Evolutionary conservation across 1,139 yeast species (phyloP).

Genomic region (Pichia sp.): DNA sequence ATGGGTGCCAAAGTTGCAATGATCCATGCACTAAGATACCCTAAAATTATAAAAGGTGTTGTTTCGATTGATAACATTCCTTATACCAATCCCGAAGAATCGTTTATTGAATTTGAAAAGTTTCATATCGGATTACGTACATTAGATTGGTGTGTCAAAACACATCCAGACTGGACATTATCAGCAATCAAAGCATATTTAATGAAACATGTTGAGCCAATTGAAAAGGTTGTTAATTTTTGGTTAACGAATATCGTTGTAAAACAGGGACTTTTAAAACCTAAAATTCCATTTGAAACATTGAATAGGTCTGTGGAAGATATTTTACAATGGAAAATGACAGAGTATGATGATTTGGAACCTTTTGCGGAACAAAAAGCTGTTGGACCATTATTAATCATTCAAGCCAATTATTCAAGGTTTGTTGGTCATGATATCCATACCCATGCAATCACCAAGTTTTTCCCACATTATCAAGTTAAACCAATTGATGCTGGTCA

Average conservation of each 20-base stretch:
- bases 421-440: conserved; percentile 27
- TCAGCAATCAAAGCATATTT: conserved; percentile 44
- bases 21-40: conserved; percentile 70
- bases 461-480: conserved; percentile 68
- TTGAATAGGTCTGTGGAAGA: conserved; percentile 55
- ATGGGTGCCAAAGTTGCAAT: conserved; percentile 96
- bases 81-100: conserved; percentile 30
- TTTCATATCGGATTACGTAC: conserved; percentile 22
- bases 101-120: conserved; percentile 23
- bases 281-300: conserved; percentile 60
- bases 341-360: conserved; percentile 29
- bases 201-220: conserved; percentile 56
- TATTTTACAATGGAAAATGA: conserved; percentile 58
- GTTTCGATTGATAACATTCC: conserved; percentile 90
- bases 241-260: conserved; percentile 53
- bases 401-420: conserved; percentile 42
- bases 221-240: conserved; percentile 60
- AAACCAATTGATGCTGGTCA: conserved; percentile 78
- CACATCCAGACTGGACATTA: conserved; percentile 12
- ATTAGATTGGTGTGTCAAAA: conserved; percentile 11
- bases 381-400: conserved; percentile 62
- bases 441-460: conserved; percentile 59
- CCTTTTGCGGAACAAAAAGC: conserved; percentile 39
- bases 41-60: conserved; percentile 55
- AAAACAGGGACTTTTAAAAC: conserved; percentile 3